Evolutionary conservation across 2,329 filamentous ascomycete genomes (phyloP).

Genomic region (Amauroascus niger): DNA sequence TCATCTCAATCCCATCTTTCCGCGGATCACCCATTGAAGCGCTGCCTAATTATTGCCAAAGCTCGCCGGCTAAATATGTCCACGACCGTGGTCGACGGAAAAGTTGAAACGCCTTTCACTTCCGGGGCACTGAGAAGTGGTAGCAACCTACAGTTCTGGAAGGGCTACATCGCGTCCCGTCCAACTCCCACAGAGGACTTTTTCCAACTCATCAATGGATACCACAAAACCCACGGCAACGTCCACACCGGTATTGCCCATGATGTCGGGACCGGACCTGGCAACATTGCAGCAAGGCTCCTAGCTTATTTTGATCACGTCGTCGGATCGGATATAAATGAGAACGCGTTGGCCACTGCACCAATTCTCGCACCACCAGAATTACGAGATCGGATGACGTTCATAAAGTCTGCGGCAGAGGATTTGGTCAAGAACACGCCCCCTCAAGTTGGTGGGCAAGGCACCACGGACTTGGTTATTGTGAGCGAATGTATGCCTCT

Average conservation of each 20-base stretch:
- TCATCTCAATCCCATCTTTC: no score
- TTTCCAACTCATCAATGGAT: conserved; percentile 5
- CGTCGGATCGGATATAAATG: conserved; percentile 4
- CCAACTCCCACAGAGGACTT: conserved; percentile 5
- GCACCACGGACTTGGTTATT: conserved; percentile 3
- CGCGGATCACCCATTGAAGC: no score
- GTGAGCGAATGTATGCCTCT: conserved; percentile 1
- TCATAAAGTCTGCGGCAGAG: background rate
- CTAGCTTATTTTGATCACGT: conserved; percentile 1
- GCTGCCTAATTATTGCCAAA: no score
- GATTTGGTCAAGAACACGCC: background rate
- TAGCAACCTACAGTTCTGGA: background rate
- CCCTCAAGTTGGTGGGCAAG: background rate
- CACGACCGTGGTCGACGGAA: background rate
- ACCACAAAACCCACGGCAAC: background rate
- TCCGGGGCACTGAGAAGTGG: background rate
- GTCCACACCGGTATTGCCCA: background rate
- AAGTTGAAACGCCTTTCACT: background rate
- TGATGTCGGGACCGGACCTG: conserved; percentile 8
- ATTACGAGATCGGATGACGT: background rate
- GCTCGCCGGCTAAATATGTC: background rate
- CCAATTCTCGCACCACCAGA: background rate
- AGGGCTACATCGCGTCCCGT: conserved; percentile 1
- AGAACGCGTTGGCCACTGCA: background rate
- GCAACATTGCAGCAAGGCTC: conserved; percentile 3